phyloP scores from a whole-genome alignment of 2,329 filamentous ascomycete species.

The Sporothrix inflata region DNA sequence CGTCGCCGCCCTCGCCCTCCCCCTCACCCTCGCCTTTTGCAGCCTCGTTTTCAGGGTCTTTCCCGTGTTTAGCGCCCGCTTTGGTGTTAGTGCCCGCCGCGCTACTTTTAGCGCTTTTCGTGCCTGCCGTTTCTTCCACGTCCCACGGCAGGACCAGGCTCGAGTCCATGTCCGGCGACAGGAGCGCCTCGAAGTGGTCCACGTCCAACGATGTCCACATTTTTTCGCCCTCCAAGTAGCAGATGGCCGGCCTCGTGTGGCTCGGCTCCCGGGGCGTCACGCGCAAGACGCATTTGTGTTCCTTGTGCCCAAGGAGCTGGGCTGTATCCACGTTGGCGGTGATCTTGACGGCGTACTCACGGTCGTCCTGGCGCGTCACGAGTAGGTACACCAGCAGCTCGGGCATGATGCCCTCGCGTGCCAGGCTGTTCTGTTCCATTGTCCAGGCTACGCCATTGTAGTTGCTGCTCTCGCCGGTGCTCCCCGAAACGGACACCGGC shows the following conservation, averaged over 20 bases:
- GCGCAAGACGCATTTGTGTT: slow-evolving; percentile 20
- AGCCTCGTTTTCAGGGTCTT: slow-evolving; percentile 12
- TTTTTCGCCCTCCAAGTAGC: slow-evolving; percentile 17
- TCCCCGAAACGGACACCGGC: slow-evolving; percentile 7
- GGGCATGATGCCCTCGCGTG: slow-evolving; percentile 15
- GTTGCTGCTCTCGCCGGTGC: background rate
- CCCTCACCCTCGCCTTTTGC: background rate
- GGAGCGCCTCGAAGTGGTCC: slow-evolving; percentile 18
- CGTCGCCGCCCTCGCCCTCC: background rate
- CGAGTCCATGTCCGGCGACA: slow-evolving; percentile 6
- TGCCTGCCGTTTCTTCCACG: background rate
- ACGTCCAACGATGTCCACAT: slow-evolving; percentile 5
- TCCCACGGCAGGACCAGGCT: slow-evolving; percentile 25
- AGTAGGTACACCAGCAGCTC: slow-evolving; percentile 29
- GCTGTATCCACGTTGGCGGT: slow-evolving; percentile 4
- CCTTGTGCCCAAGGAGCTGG: background rate
- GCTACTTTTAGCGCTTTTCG: background rate
- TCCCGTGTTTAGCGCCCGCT: slow-evolving; percentile 15
- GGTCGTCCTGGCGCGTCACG: slow-evolving; percentile 25
- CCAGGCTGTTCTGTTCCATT: slow-evolving; percentile 25
- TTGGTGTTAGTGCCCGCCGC: background rate
- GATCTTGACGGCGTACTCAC: slow-evolving; percentile 27
- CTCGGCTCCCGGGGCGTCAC: slow-evolving; percentile 13
- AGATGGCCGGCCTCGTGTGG: slow-evolving; percentile 6
- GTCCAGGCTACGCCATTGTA: slow-evolving; percentile 25